A percentile compares a stretch with the other conserved stretches of the same genome.
Evolutionary conservation across 1,139 yeast species (phyloP).

Genomic region (Pichia sp.): DNA sequence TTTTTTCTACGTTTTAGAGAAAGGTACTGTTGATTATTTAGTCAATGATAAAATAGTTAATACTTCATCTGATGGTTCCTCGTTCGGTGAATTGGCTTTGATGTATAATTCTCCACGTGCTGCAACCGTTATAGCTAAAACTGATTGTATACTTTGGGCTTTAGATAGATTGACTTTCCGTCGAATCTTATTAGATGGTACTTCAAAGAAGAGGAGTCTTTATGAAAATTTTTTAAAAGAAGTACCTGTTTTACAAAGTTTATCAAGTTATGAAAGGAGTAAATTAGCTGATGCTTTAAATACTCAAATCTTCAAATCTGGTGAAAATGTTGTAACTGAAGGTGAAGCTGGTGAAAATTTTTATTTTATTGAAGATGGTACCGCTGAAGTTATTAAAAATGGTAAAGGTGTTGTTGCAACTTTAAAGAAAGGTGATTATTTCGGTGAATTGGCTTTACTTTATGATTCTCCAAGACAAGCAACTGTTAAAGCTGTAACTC

Average conservation of each 20-base stretch:
- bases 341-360: constrained; percentile 92
- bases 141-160: constrained; percentile 78
- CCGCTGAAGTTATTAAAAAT: constrained; percentile 61
- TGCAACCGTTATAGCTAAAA: constrained; percentile 78
- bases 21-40: constrained; percentile 74
- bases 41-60: constrained; percentile 70
- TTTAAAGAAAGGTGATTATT: constrained; percentile 79
- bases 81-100: constrained; percentile 93
- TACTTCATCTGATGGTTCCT: constrained; percentile 74
- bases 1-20: constrained; percentile 81
- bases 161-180: constrained; percentile 91
- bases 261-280: constrained; percentile 78
- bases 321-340: constrained; percentile 70
- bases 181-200: constrained; percentile 81
- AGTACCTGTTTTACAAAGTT: constrained; percentile 67
- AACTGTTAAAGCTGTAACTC: constrained; percentile 71
- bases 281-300: constrained; percentile 92
- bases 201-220: constrained; percentile 82
- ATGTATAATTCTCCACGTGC: constrained; percentile 98
- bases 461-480: constrained; percentile 94
- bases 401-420: constrained; percentile 55
- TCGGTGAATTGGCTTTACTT: constrained; percentile 90
- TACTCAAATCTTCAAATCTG: constrained; percentile 65
- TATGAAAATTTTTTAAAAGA: constrained; percentile 85
- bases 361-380: constrained; percentile 82